Base-by-base conservation (phyloP, 345 rosid species). In the Xanthoceras sorbifolium region DNA sequence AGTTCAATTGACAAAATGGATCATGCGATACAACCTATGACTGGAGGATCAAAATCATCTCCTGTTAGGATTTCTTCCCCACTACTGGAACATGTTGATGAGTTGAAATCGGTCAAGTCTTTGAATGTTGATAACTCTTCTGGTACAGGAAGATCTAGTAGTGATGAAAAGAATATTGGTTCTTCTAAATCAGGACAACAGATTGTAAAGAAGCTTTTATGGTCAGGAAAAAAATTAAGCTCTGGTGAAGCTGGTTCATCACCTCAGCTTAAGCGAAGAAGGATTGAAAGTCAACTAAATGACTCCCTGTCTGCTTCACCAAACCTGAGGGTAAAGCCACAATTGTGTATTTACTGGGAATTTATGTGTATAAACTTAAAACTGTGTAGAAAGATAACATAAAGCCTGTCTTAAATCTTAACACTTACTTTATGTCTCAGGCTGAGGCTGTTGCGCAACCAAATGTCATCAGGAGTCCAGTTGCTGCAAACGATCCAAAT, bases 221-320 rank as follows among this genome's bases (percentile, higher is more conserved):
- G 50, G 76, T 36, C 82, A 48, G 50, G 64, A 60, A 61, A 65
- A 67, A 72, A 71, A 74, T 83, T 79, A 31, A 74, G 81, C 73
- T 74, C 75, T 59, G 64, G 73, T 61, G 60, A 62, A 60, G 84
- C 71, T 25, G 76, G 79, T 66, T 86, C 88, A 46, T 78, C 79
- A 71, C 81, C 80, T 79, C 91, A 78, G 78, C 67, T 73, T 82
- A 90, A 88, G 82, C 87, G 87, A 73, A 85, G 87, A 81, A 91
- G 80, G 71, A 79, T 71, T 69, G 84, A 73, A 61, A 71, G 60
- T 65, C 82, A 76, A 64, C 75, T 60, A 73, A 71, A 34, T 77
- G 74, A 25, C 70, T 46, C 65, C 46, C 64, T 44, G 67, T 82
- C 85, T 82, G 78, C 86, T 65, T 82, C 88, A 69, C 42, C 78